Evolutionary conservation across 805 yeast genomes (phyloP).

Genomic region (Yarrowia sp.): DNA sequence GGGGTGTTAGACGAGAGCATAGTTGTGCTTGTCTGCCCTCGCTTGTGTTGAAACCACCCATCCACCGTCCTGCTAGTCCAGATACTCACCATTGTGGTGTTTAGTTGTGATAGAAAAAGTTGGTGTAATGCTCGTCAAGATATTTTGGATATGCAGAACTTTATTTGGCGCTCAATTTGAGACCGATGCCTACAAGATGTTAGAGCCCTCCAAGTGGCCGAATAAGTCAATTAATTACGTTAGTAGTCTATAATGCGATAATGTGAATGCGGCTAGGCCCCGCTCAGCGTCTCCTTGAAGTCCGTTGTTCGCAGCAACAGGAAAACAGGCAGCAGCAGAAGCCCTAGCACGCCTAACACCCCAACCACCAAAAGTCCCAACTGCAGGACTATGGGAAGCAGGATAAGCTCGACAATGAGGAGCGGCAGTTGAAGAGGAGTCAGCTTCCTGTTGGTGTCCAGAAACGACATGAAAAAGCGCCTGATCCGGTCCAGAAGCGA

Average conservation of each 20-base stretch:
- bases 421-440: not conserved
- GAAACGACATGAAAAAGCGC: not conserved
- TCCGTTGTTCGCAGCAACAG: not conserved
- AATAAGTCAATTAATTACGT: not conserved
- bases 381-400: conserved; percentile 9
- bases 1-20: not conserved
- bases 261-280: no score
- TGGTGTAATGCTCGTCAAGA: not conserved
- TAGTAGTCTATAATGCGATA: conserved; percentile 8
- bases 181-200: no score
- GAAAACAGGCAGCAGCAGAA: not conserved
- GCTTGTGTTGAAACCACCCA: not conserved
- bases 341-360: not conserved
- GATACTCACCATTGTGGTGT: conserved; percentile 18
- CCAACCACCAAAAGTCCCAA: conserved; percentile 11
- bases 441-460: not conserved
- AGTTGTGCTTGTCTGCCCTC: not conserved
- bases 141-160: conserved; percentile 18
- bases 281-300: not conserved
- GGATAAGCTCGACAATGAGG: conserved; percentile 2
- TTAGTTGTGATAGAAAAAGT: conserved; percentile 10
- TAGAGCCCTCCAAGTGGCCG: no score
- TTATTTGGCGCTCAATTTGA: not conserved
- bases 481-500: not conserved
- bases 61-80: not conserved